Base-by-base conservation (phyloP, 2,329 filamentous ascomycete genomes). In the Arachnopeziza araneosa region DNA sequence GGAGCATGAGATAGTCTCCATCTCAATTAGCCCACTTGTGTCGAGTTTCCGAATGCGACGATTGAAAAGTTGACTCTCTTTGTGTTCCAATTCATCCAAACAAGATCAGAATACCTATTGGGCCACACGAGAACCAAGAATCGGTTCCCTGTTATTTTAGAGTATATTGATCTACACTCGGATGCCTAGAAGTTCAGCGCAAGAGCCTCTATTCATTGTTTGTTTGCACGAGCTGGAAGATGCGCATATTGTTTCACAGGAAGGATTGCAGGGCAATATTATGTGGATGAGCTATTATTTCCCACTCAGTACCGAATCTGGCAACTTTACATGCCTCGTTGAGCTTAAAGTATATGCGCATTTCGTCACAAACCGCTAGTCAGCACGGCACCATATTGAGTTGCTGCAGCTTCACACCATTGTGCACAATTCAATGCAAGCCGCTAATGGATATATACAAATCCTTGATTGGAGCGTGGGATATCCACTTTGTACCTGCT, bases 321-420 rank as follows among this genome's bases (percentile, higher is more conserved):
- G 36, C 17, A 44, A 17, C 5, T 44, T 19, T 44, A 44, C 36
- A 17, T 44, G 12, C 36, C 17, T 32, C 51, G 48, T 56, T 56
- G 24, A 56, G 36, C 36, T 44, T 48, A 56, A 22, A 36, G 17
- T 17, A 52, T 32, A 59, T 59, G 58, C 53, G 55, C 57, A 59
- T 48, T 53, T 44, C 30, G 36, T 53, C 54, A 53, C 58, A 52
- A 21, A 17, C n/a, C 21, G 9, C 55, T 17, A 52, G 30, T 56
- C 58, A 59, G 53, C 58, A 53, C 58, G 58, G 36, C 36, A 44
- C 36, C 36, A 44, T 44, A 44, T 44, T 44, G 36, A 14, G 17
- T 44, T 44, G 6, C 36, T 44, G 36, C 36, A 44, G 12, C 36
- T 44, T 12, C 36, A 30, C 49, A 56, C 50, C 50, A 56, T 55